These are phyloP conservation scores for Colletotrichum trifolii DNA, from an alignment of 2,329 filamentous ascomycete species.

Conservation along the genomic window DNA sequence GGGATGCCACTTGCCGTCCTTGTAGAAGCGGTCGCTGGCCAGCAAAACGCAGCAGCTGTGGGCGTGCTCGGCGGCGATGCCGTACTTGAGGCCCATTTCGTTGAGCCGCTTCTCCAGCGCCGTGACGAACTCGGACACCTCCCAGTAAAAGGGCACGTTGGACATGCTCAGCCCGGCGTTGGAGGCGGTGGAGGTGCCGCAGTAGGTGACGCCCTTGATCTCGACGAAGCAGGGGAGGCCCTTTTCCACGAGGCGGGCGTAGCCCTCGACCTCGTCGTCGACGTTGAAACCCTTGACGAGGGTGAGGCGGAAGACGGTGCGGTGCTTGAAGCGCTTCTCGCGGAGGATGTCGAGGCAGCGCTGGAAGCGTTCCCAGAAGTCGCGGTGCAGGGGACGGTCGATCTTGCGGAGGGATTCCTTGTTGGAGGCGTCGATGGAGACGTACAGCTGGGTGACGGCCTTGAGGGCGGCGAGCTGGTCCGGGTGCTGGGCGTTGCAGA, in stretches of 20 bases:
- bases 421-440: conserved; percentile 95
- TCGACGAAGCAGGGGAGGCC: conserved; percentile 93
- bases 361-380: conserved; percentile 98
- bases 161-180: conserved; percentile 93
- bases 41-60: conserved; percentile 94
- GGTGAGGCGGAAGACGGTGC: conserved; percentile 94
- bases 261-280: conserved; percentile 90
- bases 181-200: conserved; percentile 86
- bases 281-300: conserved; percentile 99
- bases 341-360: conserved; percentile 90
- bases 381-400: conserved; percentile 90
- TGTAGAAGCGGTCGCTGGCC: conserved; percentile 82
- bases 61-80: conserved; percentile 93
- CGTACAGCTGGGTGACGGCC: conserved; percentile 94
- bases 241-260: conserved; percentile 87
- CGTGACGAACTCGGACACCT: conserved; percentile 84
- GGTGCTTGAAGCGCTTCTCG: conserved; percentile 83
- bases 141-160: conserved; percentile 96
- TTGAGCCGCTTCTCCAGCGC: conserved; percentile 77
- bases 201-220: conserved; percentile 97
- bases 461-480: conserved; percentile 85
- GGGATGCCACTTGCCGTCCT: conserved; percentile 87
- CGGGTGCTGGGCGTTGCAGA: conserved; percentile 97
- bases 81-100: conserved; percentile 80
- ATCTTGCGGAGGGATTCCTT: conserved; percentile 88